These are phyloP conservation scores for Trichoderma atrobrunneum DNA, from an alignment of 2,329 filamentous ascomycete genomes.

Conservation along the genomic window DNA sequence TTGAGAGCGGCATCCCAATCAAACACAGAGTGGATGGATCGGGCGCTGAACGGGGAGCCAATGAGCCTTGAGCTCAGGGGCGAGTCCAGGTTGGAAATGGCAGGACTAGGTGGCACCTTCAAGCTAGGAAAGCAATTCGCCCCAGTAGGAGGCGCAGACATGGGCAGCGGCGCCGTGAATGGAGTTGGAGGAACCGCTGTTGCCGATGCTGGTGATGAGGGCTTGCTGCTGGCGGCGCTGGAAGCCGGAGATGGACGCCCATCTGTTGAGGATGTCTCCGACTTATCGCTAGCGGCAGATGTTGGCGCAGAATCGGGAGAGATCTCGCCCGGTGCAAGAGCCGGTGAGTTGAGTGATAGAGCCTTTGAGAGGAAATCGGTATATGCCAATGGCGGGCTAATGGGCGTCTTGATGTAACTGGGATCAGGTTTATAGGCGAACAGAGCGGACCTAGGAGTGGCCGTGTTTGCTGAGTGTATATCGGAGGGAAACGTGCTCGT, in stretches of 20 bases:
- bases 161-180: constrained; percentile 49
- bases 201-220: constrained; percentile 37
- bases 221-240: constrained; percentile 33
- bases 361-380: constrained; percentile 83
- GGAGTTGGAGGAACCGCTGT: constrained; percentile 47
- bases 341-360: constrained; percentile 71
- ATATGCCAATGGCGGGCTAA: constrained; percentile 86
- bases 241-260: constrained; percentile 48
- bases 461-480: constrained; percentile 59
- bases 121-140: constrained; percentile 63
- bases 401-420: constrained; percentile 77
- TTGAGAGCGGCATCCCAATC: constrained; percentile 76
- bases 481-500: constrained; percentile 61
- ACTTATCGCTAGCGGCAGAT: constrained; percentile 54
- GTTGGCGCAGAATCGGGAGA: constrained; percentile 52
- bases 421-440: constrained; percentile 41
- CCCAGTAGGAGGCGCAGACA: constrained; percentile 61
- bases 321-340: constrained; percentile 50
- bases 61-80: constrained; percentile 60
- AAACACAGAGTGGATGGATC: constrained; percentile 65
- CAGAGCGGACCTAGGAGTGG: constrained; percentile 61
- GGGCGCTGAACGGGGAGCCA: constrained; percentile 72
- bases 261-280: constrained; percentile 56
- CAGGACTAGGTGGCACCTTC: constrained; percentile 74
- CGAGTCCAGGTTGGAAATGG: constrained; percentile 64